These are phyloP conservation scores for Porphyrellus cyaneotinctus DNA, from an alignment of 768 basidiomycete genomes.

Conservation along the genomic window DNA sequence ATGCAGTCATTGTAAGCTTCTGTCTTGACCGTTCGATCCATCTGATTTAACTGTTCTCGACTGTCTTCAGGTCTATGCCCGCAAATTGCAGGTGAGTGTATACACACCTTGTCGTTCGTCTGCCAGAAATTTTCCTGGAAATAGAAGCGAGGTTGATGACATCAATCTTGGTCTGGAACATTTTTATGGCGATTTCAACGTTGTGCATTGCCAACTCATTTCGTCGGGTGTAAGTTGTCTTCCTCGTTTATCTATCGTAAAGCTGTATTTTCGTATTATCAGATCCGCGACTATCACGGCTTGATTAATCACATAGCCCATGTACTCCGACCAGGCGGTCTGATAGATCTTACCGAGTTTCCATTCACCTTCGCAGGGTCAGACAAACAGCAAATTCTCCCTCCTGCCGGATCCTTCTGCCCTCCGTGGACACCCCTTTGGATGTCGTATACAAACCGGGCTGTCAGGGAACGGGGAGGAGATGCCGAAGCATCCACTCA, in stretches of 20 bases:
- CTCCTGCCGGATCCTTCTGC: conserved; percentile 39
- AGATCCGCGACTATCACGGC: conserved; percentile 66
- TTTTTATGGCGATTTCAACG: conserved; percentile 74
- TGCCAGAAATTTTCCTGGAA: conserved; percentile 6
- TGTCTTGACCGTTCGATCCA: conserved; percentile 7
- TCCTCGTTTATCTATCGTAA: conserved; percentile 9
- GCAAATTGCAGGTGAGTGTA: conserved; percentile 57
- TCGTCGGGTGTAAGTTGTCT: conserved; percentile 61
- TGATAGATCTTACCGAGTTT: conserved; percentile 64
- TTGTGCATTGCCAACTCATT: conserved; percentile 68
- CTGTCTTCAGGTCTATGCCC: conserved; percentile 53
- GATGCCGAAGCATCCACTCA: conserved; percentile 58
- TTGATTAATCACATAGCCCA: conserved; percentile 65
- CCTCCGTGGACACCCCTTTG: conserved; percentile 61
- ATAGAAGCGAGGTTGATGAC: conserved; percentile 79
- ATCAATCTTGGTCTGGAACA: conserved; percentile 82
- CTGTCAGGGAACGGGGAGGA: conserved; percentile 56
- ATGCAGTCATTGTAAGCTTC: conserved; percentile 64
- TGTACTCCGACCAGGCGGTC: conserved; percentile 66
- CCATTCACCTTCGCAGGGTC: conserved; percentile 62
- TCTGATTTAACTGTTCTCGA: conserved; percentile 17
- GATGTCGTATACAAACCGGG: conserved; percentile 52
- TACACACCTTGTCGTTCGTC: conserved; percentile 1
- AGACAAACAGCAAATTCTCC: conserved; percentile 42
- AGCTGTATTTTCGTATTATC: conserved; percentile 13